These are phyloP conservation scores for Penicillium sp. DNA, from an alignment of 2,329 filamentous ascomycete genomes.

Conservation along the genomic window DNA sequence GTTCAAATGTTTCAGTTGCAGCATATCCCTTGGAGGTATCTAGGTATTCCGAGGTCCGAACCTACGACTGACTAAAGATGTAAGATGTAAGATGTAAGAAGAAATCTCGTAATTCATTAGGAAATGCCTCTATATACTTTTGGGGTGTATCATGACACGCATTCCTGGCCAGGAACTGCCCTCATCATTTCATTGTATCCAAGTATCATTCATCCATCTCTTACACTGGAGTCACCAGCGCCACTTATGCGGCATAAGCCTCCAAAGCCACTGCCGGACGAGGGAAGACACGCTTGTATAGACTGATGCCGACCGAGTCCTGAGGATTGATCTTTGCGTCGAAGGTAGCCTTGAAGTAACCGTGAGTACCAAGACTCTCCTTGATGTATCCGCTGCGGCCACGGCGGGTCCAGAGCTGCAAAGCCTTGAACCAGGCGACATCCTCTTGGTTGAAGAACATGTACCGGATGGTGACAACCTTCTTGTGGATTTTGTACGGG, in stretches of 20 bases:
- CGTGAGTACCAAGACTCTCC: constrained; percentile 90
- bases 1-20: not conserved
- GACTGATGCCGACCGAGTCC: constrained; percentile 84
- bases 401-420: constrained; percentile 89
- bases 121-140: constrained; percentile 30
- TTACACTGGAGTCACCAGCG: constrained; percentile 4
- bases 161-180: constrained; percentile 2
- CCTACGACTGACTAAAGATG: not conserved
- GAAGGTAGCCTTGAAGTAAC: constrained; percentile 99
- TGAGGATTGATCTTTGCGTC: constrained; percentile 94
- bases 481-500: constrained; percentile 98
- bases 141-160: constrained; percentile 19
- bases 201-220: constrained; percentile 30
- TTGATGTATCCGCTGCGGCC: constrained; percentile 89
- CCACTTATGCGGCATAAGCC: constrained; percentile 23
- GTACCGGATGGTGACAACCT: constrained; percentile 91
- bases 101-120: constrained; percentile 30
- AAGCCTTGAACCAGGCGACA: constrained; percentile 93
- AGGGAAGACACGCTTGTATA: constrained; percentile 84
- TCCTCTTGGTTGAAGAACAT: constrained; percentile 99
- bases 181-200: constrained; percentile 14
- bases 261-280: constrained; percentile 56
- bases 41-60: not conserved
- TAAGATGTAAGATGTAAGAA: not conserved
- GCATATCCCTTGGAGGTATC: too few relatives aligned